Percentiles rank a stretch among this genome's conserved stretches.
These are phyloP conservation scores for Scheffersomyces quercinus DNA, from an alignment of 1,139 yeast genomes.

Conservation along the genomic window DNA sequence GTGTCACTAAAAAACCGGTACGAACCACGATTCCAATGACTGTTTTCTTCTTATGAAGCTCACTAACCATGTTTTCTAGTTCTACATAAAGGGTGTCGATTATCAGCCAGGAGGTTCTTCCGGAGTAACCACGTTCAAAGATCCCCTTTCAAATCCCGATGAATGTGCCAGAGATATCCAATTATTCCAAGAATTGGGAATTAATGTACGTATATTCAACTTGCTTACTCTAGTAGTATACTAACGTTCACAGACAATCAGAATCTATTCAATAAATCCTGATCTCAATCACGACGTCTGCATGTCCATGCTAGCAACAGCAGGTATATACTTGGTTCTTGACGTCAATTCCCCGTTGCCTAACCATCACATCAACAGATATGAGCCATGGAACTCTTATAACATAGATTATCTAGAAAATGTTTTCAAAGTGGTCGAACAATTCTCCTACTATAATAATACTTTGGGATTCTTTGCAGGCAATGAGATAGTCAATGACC, in stretches of 20 bases:
- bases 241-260: slow-evolving; percentile 55
- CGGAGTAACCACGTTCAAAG: slow-evolving; percentile 50
- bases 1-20: slow-evolving; percentile 76
- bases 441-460: slow-evolving; percentile 81
- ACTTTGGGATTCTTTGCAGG: slow-evolving; percentile 94
- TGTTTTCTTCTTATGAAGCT: background rate
- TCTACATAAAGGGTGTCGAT: slow-evolving; percentile 76
- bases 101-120: slow-evolving; percentile 93
- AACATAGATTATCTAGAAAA: slow-evolving; percentile 68
- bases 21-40: slow-evolving; percentile 16
- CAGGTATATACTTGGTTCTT: slow-evolving; percentile 86
- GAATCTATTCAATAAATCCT: slow-evolving; percentile 86
- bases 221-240: slow-evolving; percentile 1
- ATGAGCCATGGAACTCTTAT: slow-evolving; percentile 88
- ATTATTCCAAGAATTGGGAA: slow-evolving; percentile 72
- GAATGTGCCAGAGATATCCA: slow-evolving; percentile 74
- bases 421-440: slow-evolving; percentile 77
- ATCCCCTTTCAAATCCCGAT: slow-evolving; percentile 73
- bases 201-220: slow-evolving; percentile 50
- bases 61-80: slow-evolving; percentile 37
- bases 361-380: slow-evolving; percentile 77
- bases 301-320: slow-evolving; percentile 86
- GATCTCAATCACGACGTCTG: slow-evolving; percentile 83
- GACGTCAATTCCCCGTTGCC: slow-evolving; percentile 89
- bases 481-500: slow-evolving; percentile 86